Evolutionary conservation across 805 yeast genomes (phyloP), one percentile per base, ranked within the genome.

Genomic region (Kuraishia floccosa): DNA sequence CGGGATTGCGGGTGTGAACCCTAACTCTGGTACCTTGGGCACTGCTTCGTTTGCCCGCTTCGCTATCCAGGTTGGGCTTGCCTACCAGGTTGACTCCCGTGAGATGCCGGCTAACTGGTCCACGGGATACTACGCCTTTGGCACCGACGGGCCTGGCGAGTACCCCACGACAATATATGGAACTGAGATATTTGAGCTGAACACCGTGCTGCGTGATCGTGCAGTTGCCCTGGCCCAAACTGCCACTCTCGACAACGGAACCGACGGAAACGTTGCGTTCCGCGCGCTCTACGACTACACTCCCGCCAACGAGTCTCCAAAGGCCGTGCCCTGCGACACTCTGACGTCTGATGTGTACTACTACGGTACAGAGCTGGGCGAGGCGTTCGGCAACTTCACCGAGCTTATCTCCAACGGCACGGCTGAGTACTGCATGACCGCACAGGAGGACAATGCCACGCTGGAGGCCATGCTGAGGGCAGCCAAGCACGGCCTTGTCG

Each of bases 1-100:
- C 17, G 78, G 78, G 42, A 72, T 71, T 42, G 76, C 67, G 14
- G 77, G 76, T 26, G 69, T 73, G 33, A 62, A 63, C 41, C 77
- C 77, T 12, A 38, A 55, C 22, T 39, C 46, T 36, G 68, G 68
- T 27, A 63, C 76, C 19, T 44, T 68, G 35, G 77, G 76, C 13
- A 58, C 72, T 4, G 76, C 63, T 26, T 60, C 73, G 2, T 67
- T 66, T 39, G 60, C 75, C 22, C 65, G 61, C 38, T 72, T 52
- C 44, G 72, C 76, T 11, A 65, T 72, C 22, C 74, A 68, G 41
- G 75, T 63, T 30, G 77, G 61, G 17, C 54, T 69, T 34, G 71
- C 65, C 45, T 67, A 68, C 47, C 65, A 68, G 44, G 52, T 68
- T 11, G 72, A 62, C 41, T 55, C 67, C 39, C 50, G 54, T 19